Percentiles rank a stretch among this genome's conserved stretches.
These are phyloP conservation scores for Sungouiella thailandica DNA, from an alignment of 805 yeast species.

Conservation along the genomic window DNA sequence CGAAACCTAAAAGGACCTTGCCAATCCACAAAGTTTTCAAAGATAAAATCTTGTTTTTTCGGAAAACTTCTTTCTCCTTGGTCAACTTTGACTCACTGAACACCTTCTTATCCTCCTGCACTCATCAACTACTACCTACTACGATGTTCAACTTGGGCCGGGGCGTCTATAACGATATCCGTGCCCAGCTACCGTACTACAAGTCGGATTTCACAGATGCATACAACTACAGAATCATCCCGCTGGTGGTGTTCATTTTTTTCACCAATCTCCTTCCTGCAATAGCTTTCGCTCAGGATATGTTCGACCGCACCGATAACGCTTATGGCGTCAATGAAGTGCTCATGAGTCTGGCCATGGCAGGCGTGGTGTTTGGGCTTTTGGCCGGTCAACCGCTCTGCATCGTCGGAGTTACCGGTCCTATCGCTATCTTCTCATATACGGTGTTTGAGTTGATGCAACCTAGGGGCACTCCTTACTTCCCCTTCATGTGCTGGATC, in stretches of 20 bases:
- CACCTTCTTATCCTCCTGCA: no score
- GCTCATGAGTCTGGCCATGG: conserved; percentile 76
- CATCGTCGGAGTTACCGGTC: conserved; percentile 97
- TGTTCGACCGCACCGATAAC: conserved; percentile 87
- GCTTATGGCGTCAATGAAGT: conserved; percentile 92
- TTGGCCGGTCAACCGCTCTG: conserved; percentile 89
- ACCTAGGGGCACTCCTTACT: conserved; percentile 54
- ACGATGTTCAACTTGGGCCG: conserved; percentile 21
- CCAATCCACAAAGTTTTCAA: no score
- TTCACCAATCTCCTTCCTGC: conserved; percentile 92
- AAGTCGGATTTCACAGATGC: conserved; percentile 79
- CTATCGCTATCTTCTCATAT: conserved; percentile 85
- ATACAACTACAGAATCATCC: conserved; percentile 78
- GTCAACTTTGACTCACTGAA: no score
- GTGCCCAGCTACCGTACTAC: conserved; percentile 59
- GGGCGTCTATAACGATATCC: conserved; percentile 53
- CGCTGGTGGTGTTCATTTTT: conserved; percentile 75
- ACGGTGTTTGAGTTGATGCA: conserved; percentile 73
- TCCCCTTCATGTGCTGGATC: conserved; percentile 95
- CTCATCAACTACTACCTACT: no score
- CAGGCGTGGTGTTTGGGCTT: conserved; percentile 83
- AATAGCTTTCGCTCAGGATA: conserved; percentile 92
- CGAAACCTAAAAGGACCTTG: no score
- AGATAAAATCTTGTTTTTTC: no score
- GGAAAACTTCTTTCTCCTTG: no score